phyloP scores from a whole-genome alignment of 202 grass and related monocot species.

The Panicum hallii region DNA sequence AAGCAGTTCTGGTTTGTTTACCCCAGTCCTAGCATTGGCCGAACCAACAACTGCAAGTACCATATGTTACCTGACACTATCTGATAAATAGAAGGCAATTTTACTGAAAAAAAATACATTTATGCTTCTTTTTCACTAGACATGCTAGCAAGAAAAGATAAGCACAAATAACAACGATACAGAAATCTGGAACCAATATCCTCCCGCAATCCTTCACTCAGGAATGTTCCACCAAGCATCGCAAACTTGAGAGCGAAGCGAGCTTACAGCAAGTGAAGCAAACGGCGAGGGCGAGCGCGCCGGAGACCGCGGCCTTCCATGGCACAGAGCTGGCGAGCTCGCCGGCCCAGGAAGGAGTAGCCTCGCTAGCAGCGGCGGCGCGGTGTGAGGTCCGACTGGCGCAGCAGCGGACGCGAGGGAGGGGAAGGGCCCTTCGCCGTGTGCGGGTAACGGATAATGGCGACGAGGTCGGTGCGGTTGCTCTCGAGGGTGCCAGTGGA shows the following conservation, averaged over 20 bases:
- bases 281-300: constrained; percentile 32
- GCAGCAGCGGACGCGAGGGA: constrained; percentile 25
- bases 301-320: constrained; percentile 45
- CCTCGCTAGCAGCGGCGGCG: neutral
- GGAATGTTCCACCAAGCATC: neutral
- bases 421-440: neutral
- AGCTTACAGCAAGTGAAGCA: constrained; percentile 54
- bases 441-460: constrained; percentile 27
- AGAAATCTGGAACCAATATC: neutral
- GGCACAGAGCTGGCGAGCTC: neutral
- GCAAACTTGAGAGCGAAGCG: neutral
- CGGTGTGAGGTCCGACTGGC: neutral
- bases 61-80: constrained; percentile 3
- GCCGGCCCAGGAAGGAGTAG: constrained; percentile 14
- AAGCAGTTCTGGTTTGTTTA: constrained; percentile 90
- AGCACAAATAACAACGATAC: neutral
- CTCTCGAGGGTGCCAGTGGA: neutral
- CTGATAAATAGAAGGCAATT: neutral
- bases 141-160: neutral
- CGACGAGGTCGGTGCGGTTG: neutral
- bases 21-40: constrained; percentile 79
- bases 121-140: neutral
- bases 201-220: neutral
- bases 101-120: constrained; percentile 10
- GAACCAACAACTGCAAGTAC: constrained; percentile 58